Percentiles rank a stretch among this genome's conserved stretches.
Conservation (phyloP, 2,329 filamentous ascomycete species). For the Seiridium cupressi region DNA sequence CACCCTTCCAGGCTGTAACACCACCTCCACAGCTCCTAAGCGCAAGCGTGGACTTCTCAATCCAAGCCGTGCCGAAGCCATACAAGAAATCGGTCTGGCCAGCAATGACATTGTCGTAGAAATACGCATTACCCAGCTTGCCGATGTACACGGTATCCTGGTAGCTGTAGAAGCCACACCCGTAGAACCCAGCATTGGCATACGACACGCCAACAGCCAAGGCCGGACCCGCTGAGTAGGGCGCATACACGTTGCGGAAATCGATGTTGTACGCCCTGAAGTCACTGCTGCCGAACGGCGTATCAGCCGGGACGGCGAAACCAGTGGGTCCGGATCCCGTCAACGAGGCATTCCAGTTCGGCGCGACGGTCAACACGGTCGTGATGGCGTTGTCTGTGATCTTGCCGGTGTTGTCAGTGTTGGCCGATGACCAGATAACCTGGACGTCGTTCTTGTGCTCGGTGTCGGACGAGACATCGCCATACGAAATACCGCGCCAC, state of each 20-base stretch:
- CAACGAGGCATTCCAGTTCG: slow-evolving; percentile 59
- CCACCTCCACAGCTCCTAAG: slow-evolving; percentile 64
- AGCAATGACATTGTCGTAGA: slow-evolving; percentile 58
- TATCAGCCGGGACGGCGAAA: slow-evolving; percentile 56
- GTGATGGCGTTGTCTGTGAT: slow-evolving; percentile 62
- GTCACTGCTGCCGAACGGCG: slow-evolving; percentile 61
- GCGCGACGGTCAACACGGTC: slow-evolving; percentile 59
- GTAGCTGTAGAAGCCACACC: slow-evolving; percentile 64
- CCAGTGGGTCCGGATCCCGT: slow-evolving; percentile 63
- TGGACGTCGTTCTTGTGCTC: slow-evolving; percentile 52
- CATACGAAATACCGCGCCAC: slow-evolving; percentile 26
- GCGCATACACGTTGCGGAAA: slow-evolving; percentile 58
- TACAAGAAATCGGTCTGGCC: slow-evolving; percentile 70
- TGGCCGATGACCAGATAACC: slow-evolving; percentile 57
- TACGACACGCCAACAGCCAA: slow-evolving; percentile 60
- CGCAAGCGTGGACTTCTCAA: slow-evolving; percentile 50
- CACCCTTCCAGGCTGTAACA: slow-evolving; percentile 68
- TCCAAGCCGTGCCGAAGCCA: slow-evolving; percentile 64
- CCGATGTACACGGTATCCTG: slow-evolving; percentile 69
- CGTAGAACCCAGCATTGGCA: slow-evolving; percentile 67
- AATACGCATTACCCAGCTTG: slow-evolving; percentile 65
- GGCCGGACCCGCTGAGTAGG: slow-evolving; percentile 50
- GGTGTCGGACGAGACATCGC: slow-evolving; percentile 30
- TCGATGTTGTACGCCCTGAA: slow-evolving; percentile 68
- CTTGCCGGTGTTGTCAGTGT: slow-evolving; percentile 35